Base-by-base conservation (phyloP, 306 rosid species). In the Parietaria judaica region DNA sequence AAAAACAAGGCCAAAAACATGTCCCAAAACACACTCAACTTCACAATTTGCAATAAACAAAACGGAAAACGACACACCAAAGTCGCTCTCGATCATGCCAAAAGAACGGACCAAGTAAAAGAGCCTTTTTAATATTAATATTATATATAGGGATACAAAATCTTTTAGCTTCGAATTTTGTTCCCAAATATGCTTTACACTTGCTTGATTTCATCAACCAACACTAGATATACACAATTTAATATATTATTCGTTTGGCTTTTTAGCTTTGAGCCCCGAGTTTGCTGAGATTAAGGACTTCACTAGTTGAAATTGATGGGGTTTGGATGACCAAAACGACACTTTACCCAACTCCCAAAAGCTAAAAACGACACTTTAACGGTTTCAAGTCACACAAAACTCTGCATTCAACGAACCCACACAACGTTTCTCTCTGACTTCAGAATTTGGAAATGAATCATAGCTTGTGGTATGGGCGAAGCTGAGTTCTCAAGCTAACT, bases 301-400 rank as follows among this genome's bases (percentile, higher is more conserved):
- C 9, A 5, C 9, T 41, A 5, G 47, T 78, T 70, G 68, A 73
- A 17, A 60, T 23, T 23, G 2, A 60, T 43, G 52, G 64, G 54
- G 84, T 53, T 78, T 69, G 66, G 76, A 67, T 70, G 52, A 56
- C 74, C 89, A 76, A 78, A 86, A 76, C 70, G 89, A 83, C 87
- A 56, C 76, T 54, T 65, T 64, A 81, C 69, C 85, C 60, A 70
- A 65, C 61, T 23, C 53, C 63, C 8, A n/a, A 57, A 51, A 73
- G 71, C 45, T 8, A 15, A 65, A 67, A 5, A 41, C 45, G 45
- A 41, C 9, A 41, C 45, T 41, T 5, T 1, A 41, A 8, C 45
- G 45, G 45, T 41, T 41, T 41, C 9, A 41, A 41, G 45, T 41
- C 45, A 41, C 45, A 5, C 45, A 41, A 41, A 23, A 10, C 36